These are phyloP conservation scores for Vitis hybrid DNA, from an alignment of 177 flowering plant genomes.

Conservation along the genomic window DNA sequence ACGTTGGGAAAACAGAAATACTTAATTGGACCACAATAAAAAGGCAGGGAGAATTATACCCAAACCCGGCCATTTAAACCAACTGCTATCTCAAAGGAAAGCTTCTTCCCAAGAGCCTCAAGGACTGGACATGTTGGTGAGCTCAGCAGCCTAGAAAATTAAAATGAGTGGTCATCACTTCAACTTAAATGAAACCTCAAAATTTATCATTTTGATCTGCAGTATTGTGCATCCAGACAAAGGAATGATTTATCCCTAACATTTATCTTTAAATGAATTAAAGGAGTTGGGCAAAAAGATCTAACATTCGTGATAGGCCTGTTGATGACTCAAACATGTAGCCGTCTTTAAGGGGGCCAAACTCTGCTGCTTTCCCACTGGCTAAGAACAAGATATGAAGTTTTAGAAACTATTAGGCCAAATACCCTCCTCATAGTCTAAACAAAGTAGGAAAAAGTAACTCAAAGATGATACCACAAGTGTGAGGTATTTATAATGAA, in stretches of 20 bases:
- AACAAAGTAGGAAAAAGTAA: not conserved
- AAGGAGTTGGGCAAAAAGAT: not conserved
- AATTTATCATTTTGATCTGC: not conserved
- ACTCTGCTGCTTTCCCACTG: conserved; percentile 84
- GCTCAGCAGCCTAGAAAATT: conserved; percentile 58
- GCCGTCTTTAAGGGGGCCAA: conserved; percentile 84
- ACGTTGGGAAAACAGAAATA: not conserved
- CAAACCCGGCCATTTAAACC: conserved; percentile 96
- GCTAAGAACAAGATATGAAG: conserved; percentile 32
- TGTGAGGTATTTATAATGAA: not conserved
- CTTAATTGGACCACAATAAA: not conserved
- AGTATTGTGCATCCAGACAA: too few species aligned
- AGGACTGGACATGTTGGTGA: conserved; percentile 92
- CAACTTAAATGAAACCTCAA: not conserved
- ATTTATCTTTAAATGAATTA: not conserved
- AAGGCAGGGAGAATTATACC: conserved; percentile 42
- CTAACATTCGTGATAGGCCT: conserved; percentile 82
- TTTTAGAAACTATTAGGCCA: not conserved
- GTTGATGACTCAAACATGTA: conserved; percentile 88
- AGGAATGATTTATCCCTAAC: not conserved
- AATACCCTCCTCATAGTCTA: not conserved
- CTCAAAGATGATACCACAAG: not conserved
- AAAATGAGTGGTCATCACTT: conserved; percentile 1
- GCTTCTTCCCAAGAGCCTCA: conserved; percentile 83
- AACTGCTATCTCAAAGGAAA: conserved; percentile 91